Percentiles rank a stretch among this genome's conserved stretches.
Conservation (phyloP, 148 eudicot genomes). For the Rhododendron simsii region DNA sequence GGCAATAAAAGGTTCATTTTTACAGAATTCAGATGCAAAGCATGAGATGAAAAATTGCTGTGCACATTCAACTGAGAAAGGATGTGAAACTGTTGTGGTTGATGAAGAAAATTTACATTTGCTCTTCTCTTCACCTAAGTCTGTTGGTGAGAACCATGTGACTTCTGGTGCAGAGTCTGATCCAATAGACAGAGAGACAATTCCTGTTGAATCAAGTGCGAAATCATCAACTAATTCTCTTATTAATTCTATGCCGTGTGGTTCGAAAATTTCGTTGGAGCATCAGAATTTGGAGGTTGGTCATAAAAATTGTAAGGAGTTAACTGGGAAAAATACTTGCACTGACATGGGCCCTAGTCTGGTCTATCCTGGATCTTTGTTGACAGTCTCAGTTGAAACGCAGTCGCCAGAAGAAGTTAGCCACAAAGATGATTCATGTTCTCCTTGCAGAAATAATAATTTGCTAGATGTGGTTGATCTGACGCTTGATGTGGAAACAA, state of each 20-base stretch:
- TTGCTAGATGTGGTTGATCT: slow-evolving; percentile 23
- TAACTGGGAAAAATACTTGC: slow-evolving; percentile 10
- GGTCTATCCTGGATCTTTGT: slow-evolving; percentile 10
- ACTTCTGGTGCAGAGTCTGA: slow-evolving; percentile 18
- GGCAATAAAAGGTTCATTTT: slow-evolving; percentile 16
- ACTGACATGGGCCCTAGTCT: slow-evolving; percentile 11
- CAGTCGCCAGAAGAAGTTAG: slow-evolving; percentile 15
- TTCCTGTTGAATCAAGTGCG: slow-evolving; percentile 10
- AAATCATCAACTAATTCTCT: slow-evolving; percentile 8
- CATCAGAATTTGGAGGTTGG: slow-evolving; percentile 14
- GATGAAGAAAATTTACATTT: slow-evolving; percentile 10
- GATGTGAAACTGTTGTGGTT: slow-evolving; percentile 12
- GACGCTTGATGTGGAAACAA: slow-evolving; percentile 10
- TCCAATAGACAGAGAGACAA: slow-evolving; percentile 15
- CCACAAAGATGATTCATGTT: slow-evolving; percentile 18
- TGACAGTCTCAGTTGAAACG: slow-evolving; percentile 12
- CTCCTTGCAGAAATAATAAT: slow-evolving; percentile 15
- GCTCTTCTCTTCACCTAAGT: slow-evolving; percentile 14
- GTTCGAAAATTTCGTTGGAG: slow-evolving; percentile 11
- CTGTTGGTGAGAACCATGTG: slow-evolving; percentile 14
- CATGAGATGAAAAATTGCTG: slow-evolving; percentile 11
- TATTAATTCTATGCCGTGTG: slow-evolving; percentile 5
- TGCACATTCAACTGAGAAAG: slow-evolving; percentile 12
- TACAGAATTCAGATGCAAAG: slow-evolving; percentile 14
- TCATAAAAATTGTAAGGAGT: slow-evolving; percentile 12